These are phyloP conservation scores for Stipa capillata DNA, from an alignment of 176 grass and related monocot species.

Conservation along the genomic window DNA sequence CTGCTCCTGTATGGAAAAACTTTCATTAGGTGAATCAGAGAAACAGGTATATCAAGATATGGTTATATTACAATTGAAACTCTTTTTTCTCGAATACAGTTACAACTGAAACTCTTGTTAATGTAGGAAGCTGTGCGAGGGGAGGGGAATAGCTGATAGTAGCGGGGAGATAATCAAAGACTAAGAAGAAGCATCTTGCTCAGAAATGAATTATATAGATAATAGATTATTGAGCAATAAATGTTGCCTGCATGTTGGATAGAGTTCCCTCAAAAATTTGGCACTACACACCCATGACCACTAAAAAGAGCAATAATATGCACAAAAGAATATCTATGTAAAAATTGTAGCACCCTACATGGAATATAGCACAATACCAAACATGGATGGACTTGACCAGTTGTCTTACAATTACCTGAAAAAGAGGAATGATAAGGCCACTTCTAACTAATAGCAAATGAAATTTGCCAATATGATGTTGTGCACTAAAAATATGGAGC, in stretches of 20 bases:
- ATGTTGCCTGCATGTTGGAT: not conserved
- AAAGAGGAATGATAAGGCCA: not conserved
- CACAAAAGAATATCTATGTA: not conserved
- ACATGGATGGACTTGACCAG: not conserved
- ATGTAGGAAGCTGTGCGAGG: not conserved
- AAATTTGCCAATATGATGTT: not conserved
- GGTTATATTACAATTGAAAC: not conserved
- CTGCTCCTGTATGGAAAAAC: conserved; percentile 32
- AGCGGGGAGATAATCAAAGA: not conserved
- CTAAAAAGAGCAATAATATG: not conserved
- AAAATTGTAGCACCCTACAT: not conserved
- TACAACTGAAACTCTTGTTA: not conserved
- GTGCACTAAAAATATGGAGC: not conserved
- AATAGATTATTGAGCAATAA: not conserved
- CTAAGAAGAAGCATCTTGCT: not conserved
- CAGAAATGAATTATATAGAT: not conserved
- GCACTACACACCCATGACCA: not conserved
- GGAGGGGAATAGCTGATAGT: not conserved
- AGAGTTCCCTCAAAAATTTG: not conserved
- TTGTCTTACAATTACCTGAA: not conserved
- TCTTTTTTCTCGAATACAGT: too few relatives aligned
- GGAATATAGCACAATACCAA: not conserved
- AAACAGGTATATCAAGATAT: not conserved
- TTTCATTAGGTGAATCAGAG: not conserved
- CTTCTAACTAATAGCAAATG: not conserved